A percentile compares a stretch with the other conserved stretches of the same genome.
phyloP scores from a whole-genome alignment of 345 rosid genomes.

The Pseudoturritis turrita region DNA sequence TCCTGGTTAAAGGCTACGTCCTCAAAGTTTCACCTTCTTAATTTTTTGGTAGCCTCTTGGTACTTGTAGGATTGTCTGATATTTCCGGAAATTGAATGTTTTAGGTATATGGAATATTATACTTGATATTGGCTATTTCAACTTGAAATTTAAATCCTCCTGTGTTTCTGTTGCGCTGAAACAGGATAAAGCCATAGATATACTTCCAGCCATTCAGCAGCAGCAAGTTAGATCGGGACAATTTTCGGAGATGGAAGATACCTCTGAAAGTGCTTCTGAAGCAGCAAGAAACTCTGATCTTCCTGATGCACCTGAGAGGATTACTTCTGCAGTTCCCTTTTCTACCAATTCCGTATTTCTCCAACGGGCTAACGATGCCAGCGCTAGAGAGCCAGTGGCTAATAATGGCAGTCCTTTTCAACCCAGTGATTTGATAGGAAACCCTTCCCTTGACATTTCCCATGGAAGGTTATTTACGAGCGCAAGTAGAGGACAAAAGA shows the following conservation, averaged over 20 bases:
- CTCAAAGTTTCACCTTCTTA: neutral
- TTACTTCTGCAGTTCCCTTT: constrained; percentile 35
- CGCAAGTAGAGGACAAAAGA: constrained; percentile 37
- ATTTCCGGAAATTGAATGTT: neutral
- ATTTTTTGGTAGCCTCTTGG: neutral
- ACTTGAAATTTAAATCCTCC: constrained; percentile 5
- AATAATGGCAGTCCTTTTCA: constrained; percentile 40
- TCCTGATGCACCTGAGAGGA: constrained; percentile 28
- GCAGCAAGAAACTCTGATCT: constrained; percentile 35
- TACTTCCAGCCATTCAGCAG: constrained; percentile 71
- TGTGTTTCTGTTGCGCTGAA: constrained; percentile 17
- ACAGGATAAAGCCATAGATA: constrained; percentile 62
- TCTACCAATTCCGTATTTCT: constrained; percentile 40
- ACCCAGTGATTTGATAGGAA: constrained; percentile 27
- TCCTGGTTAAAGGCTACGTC: neutral
- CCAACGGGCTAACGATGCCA: constrained; percentile 20
- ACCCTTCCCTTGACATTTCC: constrained; percentile 29
- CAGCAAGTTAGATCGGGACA: constrained; percentile 56
- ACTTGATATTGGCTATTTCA: constrained; percentile 4
- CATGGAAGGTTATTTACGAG: constrained; percentile 42
- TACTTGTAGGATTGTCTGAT: neutral
- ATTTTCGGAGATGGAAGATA: constrained; percentile 28
- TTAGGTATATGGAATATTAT: neutral
- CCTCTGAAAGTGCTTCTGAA: constrained; percentile 42
- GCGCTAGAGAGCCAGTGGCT: constrained; percentile 31